Conservation (phyloP, 345 rosid genomes). For the Gossypium sturtianum region DNA sequence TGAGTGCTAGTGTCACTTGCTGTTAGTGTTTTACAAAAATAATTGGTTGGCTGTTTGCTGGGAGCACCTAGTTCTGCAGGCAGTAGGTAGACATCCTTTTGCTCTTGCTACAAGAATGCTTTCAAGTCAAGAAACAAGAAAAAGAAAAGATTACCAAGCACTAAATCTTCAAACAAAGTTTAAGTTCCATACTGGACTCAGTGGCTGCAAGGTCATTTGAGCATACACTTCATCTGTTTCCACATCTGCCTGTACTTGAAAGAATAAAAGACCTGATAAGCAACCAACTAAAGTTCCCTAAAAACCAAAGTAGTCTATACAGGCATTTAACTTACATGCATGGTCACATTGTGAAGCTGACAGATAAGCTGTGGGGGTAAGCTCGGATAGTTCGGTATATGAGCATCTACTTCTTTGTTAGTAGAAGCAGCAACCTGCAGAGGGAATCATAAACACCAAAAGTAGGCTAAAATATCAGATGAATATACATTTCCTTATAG, state of each 20-base stretch:
- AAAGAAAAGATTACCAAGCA: background rate
- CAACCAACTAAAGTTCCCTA: background rate
- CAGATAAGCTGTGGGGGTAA: slow-evolving; percentile 94
- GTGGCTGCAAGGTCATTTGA: slow-evolving; percentile 96
- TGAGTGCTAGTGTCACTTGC: slow-evolving; percentile 99
- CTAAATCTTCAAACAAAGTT: slow-evolving; percentile 8
- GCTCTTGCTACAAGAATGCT: slow-evolving; percentile 63
- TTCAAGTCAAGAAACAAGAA: background rate
- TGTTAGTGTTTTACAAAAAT: slow-evolving; percentile 91
- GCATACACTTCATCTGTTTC: slow-evolving; percentile 99
- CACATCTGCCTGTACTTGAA: slow-evolving; percentile 79
- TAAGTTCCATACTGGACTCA: slow-evolving; percentile 57
- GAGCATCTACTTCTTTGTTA: slow-evolving; percentile 87
- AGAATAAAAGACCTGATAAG: slow-evolving; percentile 2
- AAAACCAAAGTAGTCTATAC: background rate
- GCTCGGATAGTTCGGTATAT: slow-evolving; percentile 88
- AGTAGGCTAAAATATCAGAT: background rate
- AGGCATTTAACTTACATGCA: slow-evolving; percentile 70
- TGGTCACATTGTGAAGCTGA: slow-evolving; percentile 93
- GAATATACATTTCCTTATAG: background rate
- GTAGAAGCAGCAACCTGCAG: slow-evolving; percentile 92
- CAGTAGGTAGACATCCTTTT: slow-evolving; percentile 76
- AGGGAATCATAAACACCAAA: slow-evolving; percentile 8
- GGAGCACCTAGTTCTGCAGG: slow-evolving; percentile 78
- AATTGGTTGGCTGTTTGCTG: slow-evolving; percentile 94